Evolutionary conservation across 2,329 filamentous ascomycete species (phyloP).

Genomic region (Colletotrichum tofieldiae): DNA sequence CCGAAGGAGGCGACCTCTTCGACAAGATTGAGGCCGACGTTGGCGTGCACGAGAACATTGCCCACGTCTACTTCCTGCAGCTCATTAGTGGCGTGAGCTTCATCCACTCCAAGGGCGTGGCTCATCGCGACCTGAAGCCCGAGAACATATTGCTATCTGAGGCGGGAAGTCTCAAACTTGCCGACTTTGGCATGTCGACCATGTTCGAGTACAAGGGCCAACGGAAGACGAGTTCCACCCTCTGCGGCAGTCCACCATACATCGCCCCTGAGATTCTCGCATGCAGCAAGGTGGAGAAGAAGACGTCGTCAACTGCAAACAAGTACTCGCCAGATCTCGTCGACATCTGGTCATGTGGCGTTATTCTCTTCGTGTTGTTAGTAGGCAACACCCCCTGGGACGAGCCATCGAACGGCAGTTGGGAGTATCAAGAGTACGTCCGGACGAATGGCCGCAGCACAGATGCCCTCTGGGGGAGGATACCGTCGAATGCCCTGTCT

Average conservation of each 20-base stretch:
- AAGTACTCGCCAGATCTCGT: constrained; percentile 85
- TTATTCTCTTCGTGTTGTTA: constrained; percentile 96
- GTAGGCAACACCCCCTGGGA: constrained; percentile 99
- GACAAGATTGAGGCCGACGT: constrained; percentile 99
- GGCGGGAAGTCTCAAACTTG: constrained; percentile 90
- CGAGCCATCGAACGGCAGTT: constrained; percentile 87
- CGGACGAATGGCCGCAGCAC: constrained; percentile 84
- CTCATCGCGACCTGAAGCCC: constrained; percentile 92
- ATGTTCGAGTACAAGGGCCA: constrained; percentile 92
- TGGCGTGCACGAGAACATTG: constrained; percentile 93
- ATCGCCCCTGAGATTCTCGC: constrained; percentile 92
- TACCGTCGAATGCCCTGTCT: constrained; percentile 83
- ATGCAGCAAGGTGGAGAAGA: constrained; percentile 65
- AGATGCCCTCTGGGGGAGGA: constrained; percentile 87
- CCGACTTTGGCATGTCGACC: constrained; percentile 96
- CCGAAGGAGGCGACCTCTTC: constrained; percentile 95
- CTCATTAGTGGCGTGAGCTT: constrained; percentile 91
- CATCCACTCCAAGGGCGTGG: constrained; percentile 96
- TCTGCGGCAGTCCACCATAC: constrained; percentile 96
- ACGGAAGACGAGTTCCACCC: constrained; percentile 85
- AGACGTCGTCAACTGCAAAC: constrained; percentile 59
- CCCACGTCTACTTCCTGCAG: constrained; percentile 96
- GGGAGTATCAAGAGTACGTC: constrained; percentile 92
- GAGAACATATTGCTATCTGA: constrained; percentile 94
- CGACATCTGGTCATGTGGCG: constrained; percentile 97